Percentiles rank a stretch among this genome's conserved stretches.
Evolutionary conservation across 2,329 filamentous ascomycete genomes (phyloP).

Genomic region (Pseudocercospora pini-densiflorae): DNA sequence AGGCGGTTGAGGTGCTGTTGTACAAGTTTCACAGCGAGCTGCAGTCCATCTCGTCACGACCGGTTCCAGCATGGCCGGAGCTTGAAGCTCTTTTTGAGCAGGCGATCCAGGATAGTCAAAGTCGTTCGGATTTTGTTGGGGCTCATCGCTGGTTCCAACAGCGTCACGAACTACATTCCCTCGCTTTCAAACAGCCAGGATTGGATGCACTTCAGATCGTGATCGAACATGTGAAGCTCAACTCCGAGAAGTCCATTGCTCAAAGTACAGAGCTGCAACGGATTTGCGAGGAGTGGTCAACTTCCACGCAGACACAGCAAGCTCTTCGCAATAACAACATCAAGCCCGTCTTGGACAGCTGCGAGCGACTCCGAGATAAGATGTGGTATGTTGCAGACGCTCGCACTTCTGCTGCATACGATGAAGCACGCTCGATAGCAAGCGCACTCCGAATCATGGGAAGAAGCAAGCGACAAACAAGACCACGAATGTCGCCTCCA

Average conservation of each 20-base stretch:
- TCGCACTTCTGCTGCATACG: slow-evolving; percentile 84
- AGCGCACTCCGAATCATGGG: slow-evolving; percentile 91
- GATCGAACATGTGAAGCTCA: slow-evolving; percentile 17
- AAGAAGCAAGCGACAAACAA: slow-evolving; percentile 51
- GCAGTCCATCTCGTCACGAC: not conserved
- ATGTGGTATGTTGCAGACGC: slow-evolving; percentile 99
- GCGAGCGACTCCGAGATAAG: slow-evolving; percentile 68
- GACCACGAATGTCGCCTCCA: slow-evolving; percentile 45
- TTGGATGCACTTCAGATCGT: slow-evolving; percentile 12
- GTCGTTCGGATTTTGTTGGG: slow-evolving; percentile 80
- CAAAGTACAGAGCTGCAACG: slow-evolving; percentile 16
- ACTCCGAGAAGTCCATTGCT: slow-evolving; percentile 13
- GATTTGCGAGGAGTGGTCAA: slow-evolving; percentile 21
- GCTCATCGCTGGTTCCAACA: slow-evolving; percentile 66
- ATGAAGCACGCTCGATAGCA: slow-evolving; percentile 83
- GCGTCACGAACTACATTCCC: slow-evolving; percentile 23
- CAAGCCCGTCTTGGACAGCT: slow-evolving; percentile 16
- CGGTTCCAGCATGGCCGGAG: slow-evolving; percentile 7
- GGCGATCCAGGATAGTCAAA: slow-evolving; percentile 75
- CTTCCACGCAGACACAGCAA: slow-evolving; percentile 10
- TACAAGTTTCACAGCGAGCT: slow-evolving; percentile 6
- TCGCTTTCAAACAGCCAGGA: slow-evolving; percentile 12
- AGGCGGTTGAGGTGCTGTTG: slow-evolving; percentile 15
- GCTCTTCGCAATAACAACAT: slow-evolving; percentile 16
- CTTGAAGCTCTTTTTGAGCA: slow-evolving; percentile 64